Evolutionary conservation across 768 basidiomycete genomes (phyloP).

Genomic region (Rhodosporidiobolus sp.): DNA sequence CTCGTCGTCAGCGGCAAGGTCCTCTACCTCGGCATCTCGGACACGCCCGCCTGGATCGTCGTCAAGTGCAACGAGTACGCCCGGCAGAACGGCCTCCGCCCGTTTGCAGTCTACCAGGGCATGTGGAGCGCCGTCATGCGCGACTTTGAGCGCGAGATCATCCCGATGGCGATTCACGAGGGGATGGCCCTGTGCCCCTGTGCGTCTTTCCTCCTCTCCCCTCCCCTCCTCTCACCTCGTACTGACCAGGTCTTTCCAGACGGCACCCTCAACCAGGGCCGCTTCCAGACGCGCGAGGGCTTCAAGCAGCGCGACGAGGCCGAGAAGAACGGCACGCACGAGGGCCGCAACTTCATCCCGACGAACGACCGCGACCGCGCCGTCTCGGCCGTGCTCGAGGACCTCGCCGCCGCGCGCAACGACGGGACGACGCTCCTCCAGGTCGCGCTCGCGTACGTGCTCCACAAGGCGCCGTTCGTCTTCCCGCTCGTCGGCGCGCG

Average conservation of each 20-base stretch:
- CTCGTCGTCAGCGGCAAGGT: conserved; percentile 59
- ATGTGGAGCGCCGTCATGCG: conserved; percentile 53
- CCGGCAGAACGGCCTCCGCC: conserved; percentile 54
- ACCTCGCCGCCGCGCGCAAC: background rate
- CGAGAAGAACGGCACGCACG: background rate
- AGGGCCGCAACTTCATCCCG: background rate
- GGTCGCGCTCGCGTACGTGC: background rate
- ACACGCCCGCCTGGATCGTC: conserved; percentile 58
- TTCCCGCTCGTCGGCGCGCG: conserved; percentile 37
- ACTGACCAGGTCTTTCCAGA: background rate
- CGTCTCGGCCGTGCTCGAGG: conserved; percentile 6
- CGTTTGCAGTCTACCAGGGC: conserved; percentile 60
- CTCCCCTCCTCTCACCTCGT: background rate
- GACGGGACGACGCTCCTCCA: background rate
- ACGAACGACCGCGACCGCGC: background rate
- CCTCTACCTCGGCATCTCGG: conserved; percentile 52
- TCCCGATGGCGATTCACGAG: too few relatives aligned
- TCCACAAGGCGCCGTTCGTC: conserved; percentile 22
- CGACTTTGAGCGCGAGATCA: conserved; percentile 58
- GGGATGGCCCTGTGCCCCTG: too few relatives aligned
- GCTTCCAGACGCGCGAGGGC: conserved; percentile 2
- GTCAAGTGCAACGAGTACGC: conserved; percentile 57
- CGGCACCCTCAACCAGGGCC: background rate
- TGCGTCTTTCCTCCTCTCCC: background rate
- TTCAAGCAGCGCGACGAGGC: background rate